Conservation (phyloP, 225 moss, liverwort and hornwort species). For the Bryum argenteum region DNA sequence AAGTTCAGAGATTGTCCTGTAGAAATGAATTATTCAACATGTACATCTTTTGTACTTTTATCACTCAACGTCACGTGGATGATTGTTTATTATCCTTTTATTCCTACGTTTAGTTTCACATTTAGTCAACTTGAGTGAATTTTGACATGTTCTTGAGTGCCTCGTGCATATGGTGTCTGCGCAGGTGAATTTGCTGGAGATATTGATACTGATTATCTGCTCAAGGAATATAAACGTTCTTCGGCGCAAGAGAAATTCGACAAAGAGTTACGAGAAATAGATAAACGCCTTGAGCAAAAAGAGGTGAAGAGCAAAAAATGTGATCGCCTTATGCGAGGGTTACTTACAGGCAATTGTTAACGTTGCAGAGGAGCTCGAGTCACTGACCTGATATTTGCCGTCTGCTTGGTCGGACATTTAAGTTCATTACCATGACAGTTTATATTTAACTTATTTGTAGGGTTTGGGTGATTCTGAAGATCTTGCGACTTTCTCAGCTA, state of each 20-base stretch:
- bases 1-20: slow-evolving; percentile 1
- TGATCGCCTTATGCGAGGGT: slow-evolving; percentile 27
- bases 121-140: background rate
- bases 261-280: slow-evolving; percentile 84
- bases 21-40: background rate
- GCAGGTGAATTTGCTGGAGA: slow-evolving; percentile 58
- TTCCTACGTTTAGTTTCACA: background rate
- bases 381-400: slow-evolving; percentile 23
- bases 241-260: slow-evolving; percentile 76
- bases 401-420: slow-evolving; percentile 16
- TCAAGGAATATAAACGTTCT: slow-evolving; percentile 70
- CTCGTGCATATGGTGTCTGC: slow-evolving; percentile 9
- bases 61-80: background rate
- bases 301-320: slow-evolving; percentile 52
- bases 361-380: slow-evolving; percentile 24
- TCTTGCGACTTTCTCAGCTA: slow-evolving; percentile 26
- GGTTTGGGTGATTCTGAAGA: slow-evolving; percentile 12
- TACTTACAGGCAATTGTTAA: slow-evolving; percentile 37
- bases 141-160: slow-evolving; percentile 19
- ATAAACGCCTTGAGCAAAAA: slow-evolving; percentile 84
- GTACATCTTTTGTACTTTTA: background rate
- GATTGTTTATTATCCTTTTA: background rate
- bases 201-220: slow-evolving; percentile 66
- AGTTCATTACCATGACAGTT: background rate
- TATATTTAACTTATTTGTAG: slow-evolving; percentile 1